Evolutionary conservation across 1,284 basidiomycete species (phyloP), one percentile per base, ranked within the genome.

Genomic region (Butyriboletus appendiculatus): DNA sequence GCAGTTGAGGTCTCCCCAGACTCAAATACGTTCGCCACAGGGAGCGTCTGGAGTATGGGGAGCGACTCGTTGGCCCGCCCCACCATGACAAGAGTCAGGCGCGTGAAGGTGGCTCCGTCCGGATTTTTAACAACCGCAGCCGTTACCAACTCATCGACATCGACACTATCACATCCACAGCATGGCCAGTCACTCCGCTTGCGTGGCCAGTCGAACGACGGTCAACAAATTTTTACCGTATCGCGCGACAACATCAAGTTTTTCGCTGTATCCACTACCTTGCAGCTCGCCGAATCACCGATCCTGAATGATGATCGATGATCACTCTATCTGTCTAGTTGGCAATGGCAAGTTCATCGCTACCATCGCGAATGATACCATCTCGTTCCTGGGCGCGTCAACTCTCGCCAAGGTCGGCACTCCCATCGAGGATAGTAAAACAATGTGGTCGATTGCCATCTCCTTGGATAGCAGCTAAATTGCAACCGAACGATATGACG

Each of bases 281-380:
- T n/a, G n/a, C n/a, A n/a, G 33, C 33, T 34, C 15, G 33, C 33
- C 2, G 33, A 34, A 34, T 34, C 33, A 4, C 35, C 28, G 28
- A 30, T 30, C 5, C 28, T 30, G 11, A 2, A n/a, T n/a, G n/a
- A n/a, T n/a, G n/a, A n/a, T n/a, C n/a, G 0, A 30, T 2, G 4
- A 12, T 30, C 2, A 30, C 30, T 30, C 30, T 0, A 11, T 30
- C 2, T 1, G 11, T 32, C 4, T 18, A 6, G 35, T n/a, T 18
- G 11, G 5, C 9, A 37, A 18, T 5, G 35, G 35, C 1, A 39
- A 15, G 8, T 39, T 22, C 20, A 8, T 22, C 0, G 20, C 20
- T 5, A 15, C 20, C 0, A 3, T 39, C 6, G 4, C 38, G 15
- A 3, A 3, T 0, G 4, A n/a, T 38, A 1, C 20, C 12, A 15